Percentiles rank a stretch among this genome's conserved stretches.
Evolutionary conservation across 257 asterid genomes (phyloP).

Genomic region (Cinchona pubescens): DNA sequence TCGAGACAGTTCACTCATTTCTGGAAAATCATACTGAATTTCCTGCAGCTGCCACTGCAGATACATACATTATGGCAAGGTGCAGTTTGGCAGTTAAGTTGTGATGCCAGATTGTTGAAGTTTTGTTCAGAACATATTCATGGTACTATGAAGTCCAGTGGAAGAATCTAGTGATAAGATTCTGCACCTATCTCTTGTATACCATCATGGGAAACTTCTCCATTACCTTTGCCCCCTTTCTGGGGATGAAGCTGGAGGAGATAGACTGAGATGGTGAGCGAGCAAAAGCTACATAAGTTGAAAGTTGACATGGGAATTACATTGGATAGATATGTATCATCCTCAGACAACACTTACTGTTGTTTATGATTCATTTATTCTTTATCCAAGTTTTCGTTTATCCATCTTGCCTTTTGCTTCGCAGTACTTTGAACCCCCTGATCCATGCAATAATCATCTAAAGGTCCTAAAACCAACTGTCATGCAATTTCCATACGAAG

Average conservation of each 20-base stretch:
- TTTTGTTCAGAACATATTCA: neutral
- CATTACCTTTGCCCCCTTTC: neutral
- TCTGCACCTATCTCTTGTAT: too few species aligned
- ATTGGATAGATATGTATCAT: neutral
- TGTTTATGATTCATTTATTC: neutral
- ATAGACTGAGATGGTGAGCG: neutral
- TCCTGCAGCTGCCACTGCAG: neutral
- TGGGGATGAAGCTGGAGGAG: neutral
- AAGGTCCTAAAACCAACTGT: neutral
- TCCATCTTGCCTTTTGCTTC: conserved; percentile 20
- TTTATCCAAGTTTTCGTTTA: neutral
- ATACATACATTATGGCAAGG: neutral
- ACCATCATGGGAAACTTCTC: neutral
- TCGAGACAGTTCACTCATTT: neutral
- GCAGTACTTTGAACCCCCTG: conserved; percentile 61
- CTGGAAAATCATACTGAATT: neutral
- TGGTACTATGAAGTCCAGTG: neutral
- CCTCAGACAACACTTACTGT: neutral
- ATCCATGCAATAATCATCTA: conserved; percentile 23
- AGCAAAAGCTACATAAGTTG: conserved; percentile 1
- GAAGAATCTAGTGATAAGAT: conserved; percentile 1
- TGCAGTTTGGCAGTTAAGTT: neutral
- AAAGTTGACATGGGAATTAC: neutral
- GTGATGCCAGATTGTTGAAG: neutral
- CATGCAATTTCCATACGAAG: too few species aligned